Base-by-base conservation (phyloP, 2,329 filamentous ascomycete genomes). In the Didymella arachidicola region DNA sequence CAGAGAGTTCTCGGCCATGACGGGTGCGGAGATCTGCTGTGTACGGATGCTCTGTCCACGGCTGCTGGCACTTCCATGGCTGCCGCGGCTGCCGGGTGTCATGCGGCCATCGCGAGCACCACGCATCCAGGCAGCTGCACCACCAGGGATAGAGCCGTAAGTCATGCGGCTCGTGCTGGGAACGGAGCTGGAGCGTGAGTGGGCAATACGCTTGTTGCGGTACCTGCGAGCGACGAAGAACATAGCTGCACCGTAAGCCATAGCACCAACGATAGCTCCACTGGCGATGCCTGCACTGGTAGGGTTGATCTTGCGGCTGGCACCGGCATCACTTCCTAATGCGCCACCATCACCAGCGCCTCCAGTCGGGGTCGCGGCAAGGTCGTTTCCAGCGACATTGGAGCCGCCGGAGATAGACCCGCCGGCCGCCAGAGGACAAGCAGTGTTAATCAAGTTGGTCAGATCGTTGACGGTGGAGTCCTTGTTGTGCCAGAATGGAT, bases 161-260 rank as follows among this genome's bases (percentile, higher is more conserved):
- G 73, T 75, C 61, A 68, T 72, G 47, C 83, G 84, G 61, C 91
- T 79, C 41, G 89, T 92, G 81, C 86, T 91, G 53, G 88, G 84
- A 49, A 94, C 80, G 44, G 92, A 96, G 83, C 87, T 92, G 51
- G 89, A 83, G 59, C 92, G 90, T 71, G 88, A 86, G 79, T 96
- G 91, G 49, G 87, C 82, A 74, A 90, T 86, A 79, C 87, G 89
- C 84, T 90, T 92, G 81, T 90, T 89, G 83, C 93, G 92, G 84
- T 97, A 97, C 60, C 93, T 87, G 61, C 93, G 89, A 48, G 93
- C 93, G 66, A 97, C 87, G 71, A 95, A 88, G 81, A 97, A 94
- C 93, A 97, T 97, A 76, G 92, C 93, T 12, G 90, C 91, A 72
- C 93, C 93, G 68, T 97, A 97, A n/a, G 92, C 88, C 49, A 89